Percentiles rank a stretch among this genome's conserved stretches.
These are phyloP conservation scores for Thalassiosira mediterranea DNA, from an alignment of 352 stramenopile species.

Conservation along the genomic window DNA sequence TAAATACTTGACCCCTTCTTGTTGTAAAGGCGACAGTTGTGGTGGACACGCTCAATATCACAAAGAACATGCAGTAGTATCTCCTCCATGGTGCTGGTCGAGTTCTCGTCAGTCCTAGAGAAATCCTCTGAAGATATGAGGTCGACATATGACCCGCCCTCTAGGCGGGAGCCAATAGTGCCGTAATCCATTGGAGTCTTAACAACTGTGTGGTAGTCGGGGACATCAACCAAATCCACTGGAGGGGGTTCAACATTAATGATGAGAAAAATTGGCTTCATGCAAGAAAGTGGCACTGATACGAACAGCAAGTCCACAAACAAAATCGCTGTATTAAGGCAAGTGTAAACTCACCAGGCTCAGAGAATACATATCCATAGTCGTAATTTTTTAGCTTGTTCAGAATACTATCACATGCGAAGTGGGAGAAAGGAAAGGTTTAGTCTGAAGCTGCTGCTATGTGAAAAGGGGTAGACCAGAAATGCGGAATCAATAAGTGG, in stretches of 20 bases:
- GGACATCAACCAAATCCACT: conserved; percentile 89
- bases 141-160: conserved; percentile 86
- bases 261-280: conserved; percentile 33
- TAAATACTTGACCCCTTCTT: conserved; percentile 38
- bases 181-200: conserved; percentile 98
- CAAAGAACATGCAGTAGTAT: conserved; percentile 62
- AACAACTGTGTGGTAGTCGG: conserved; percentile 95
- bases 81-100: conserved; percentile 27
- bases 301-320: too few species aligned
- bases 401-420: too few species aligned
- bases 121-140: conserved; percentile 5
- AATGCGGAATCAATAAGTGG: neutral
- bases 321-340: too few species aligned
- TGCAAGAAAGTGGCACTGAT: conserved; percentile 39
- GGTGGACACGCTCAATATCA: conserved; percentile 78
- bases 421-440: too few species aligned
- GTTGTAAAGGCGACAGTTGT: conserved; percentile 83
- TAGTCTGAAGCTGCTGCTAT: too few species aligned
- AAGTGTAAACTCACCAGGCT: conserved; percentile 35
- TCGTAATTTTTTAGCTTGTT: conserved; percentile 48
- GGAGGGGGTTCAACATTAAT: conserved; percentile 24
- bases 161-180: conserved; percentile 80
- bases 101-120: neutral
- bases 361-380: conserved; percentile 40
- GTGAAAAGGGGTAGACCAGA: neutral